Percentiles rank a stretch among this genome's conserved stretches.
These are phyloP conservation scores for Neonectria punicea DNA, from an alignment of 2,329 filamentous ascomycete species.

Conservation along the genomic window DNA sequence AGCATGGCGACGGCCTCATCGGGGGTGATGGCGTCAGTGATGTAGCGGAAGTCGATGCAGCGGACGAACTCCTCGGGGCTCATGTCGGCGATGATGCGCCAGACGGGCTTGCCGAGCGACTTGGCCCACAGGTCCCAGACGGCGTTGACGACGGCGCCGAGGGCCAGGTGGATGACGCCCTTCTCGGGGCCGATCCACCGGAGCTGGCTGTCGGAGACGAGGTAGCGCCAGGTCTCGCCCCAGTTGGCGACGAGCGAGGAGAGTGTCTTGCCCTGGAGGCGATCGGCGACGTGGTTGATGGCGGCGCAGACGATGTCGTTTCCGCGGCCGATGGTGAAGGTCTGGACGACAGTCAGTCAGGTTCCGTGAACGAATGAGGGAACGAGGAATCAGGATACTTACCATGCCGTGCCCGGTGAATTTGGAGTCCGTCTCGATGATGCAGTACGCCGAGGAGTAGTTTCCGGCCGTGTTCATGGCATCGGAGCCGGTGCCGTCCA, in stretches of 20 bases:
- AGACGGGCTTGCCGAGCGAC: constrained; percentile 85
- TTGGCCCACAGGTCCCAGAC: constrained; percentile 98
- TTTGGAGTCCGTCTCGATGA: constrained; percentile 81
- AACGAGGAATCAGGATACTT: constrained; percentile 22
- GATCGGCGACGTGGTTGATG: constrained; percentile 80
- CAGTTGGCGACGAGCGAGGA: constrained; percentile 81
- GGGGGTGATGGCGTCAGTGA: constrained; percentile 90
- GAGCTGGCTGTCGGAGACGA: constrained; percentile 90
- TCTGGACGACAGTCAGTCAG: constrained; percentile 48
- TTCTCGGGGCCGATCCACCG: constrained; percentile 96
- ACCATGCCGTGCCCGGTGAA: constrained; percentile 84
- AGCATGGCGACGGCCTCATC: constrained; percentile 82
- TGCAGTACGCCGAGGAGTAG: constrained; percentile 95
- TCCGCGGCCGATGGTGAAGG: constrained; percentile 87
- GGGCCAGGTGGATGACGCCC: constrained; percentile 90
- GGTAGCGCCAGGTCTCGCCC: constrained; percentile 89
- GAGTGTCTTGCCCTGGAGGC: constrained; percentile 79
- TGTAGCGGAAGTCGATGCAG: constrained; percentile 95
- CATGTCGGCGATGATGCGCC: constrained; percentile 92
- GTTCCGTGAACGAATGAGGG: rapidly evolving
- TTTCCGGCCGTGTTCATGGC: constrained; percentile 96
- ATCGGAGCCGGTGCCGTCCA: constrained; percentile 96
- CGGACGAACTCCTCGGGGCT: constrained; percentile 84
- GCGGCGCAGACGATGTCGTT: constrained; percentile 93
- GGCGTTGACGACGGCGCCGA: constrained; percentile 89